Conservation (phyloP, 495 filamentous ascomycete genomes). For the Daldinia bambusicola region DNA sequence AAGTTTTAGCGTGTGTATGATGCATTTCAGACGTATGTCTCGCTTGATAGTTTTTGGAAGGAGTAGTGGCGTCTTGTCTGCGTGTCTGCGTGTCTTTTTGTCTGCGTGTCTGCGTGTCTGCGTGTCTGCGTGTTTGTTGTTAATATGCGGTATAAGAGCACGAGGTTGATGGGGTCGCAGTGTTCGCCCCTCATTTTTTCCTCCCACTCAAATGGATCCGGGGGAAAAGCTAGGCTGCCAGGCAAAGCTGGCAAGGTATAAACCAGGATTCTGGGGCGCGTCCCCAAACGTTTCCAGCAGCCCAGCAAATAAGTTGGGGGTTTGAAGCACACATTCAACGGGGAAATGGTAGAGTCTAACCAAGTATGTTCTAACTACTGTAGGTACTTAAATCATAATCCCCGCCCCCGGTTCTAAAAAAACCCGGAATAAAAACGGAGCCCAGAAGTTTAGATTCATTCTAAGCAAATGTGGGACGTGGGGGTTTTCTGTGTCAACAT, state of each 20-base stretch:
- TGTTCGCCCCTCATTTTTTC: constrained; percentile 9
- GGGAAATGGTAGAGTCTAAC: constrained; percentile 4
- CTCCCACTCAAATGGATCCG: constrained; percentile 25
- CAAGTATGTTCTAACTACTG: constrained; percentile 1
- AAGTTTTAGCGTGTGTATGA: constrained; percentile 11
- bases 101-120: no score
- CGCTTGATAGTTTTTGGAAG: constrained; percentile 21
- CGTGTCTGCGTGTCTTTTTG: no score
- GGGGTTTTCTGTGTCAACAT: background rate
- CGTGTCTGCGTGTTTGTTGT: constrained; percentile 41
- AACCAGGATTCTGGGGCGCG: constrained; percentile 25
- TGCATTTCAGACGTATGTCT: constrained; percentile 18
- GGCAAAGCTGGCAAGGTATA: constrained; percentile 5
- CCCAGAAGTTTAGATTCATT: background rate
- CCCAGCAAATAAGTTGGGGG: constrained; percentile 15
- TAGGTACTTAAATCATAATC: background rate
- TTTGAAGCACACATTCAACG: background rate
- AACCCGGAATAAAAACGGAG: constrained; percentile 5
- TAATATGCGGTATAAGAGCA: constrained; percentile 30
- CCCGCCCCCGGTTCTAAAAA: background rate
- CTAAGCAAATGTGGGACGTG: background rate
- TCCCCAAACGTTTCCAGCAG: constrained; percentile 12
- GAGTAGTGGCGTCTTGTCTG: constrained; percentile 29
- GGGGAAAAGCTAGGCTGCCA: constrained; percentile 18
- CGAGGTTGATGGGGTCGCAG: constrained; percentile 30